These are phyloP conservation scores for Lachnellula occidentalis DNA, from an alignment of 2,329 filamentous ascomycete species.

Conservation along the genomic window DNA sequence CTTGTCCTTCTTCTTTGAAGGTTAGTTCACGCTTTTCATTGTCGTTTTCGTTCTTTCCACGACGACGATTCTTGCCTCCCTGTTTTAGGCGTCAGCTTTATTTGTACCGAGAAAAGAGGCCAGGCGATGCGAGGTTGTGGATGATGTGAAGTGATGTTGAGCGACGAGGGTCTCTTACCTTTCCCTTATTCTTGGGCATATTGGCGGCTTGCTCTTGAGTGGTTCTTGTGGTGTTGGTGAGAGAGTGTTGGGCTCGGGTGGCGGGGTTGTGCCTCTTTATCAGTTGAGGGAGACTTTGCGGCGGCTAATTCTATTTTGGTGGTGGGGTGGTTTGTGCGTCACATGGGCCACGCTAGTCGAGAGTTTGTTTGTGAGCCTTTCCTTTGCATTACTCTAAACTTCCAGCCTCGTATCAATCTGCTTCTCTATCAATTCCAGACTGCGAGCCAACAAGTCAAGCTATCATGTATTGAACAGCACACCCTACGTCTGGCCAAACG, in stretches of 20 bases:
- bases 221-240: constrained; percentile 4
- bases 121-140: background rate
- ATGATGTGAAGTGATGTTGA: constrained; percentile 1
- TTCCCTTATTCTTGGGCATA: constrained; percentile 99
- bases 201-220: constrained; percentile 33
- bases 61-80: constrained; percentile 97
- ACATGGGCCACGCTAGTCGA: too few species aligned
- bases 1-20: constrained; percentile 98
- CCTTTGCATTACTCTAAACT: too few species aligned
- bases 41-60: constrained; percentile 99
- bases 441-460: too few species aligned
- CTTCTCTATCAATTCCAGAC: too few species aligned
- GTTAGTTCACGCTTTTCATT: constrained; percentile 98
- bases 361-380: too few species aligned
- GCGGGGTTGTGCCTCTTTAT: background rate
- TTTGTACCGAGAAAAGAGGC: background rate
- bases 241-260: constrained; percentile 1
- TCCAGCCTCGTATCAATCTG: too few species aligned
- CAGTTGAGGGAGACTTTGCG: too few species aligned
- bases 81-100: constrained; percentile 37
- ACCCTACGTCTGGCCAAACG: too few species aligned
- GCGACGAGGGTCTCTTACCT: constrained; percentile 52
- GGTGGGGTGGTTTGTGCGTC: too few species aligned
- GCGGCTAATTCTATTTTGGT: too few species aligned
- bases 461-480: too few species aligned